Base-by-base conservation (phyloP, 2,329 filamentous ascomycete genomes). In the Xylariaceae sp. region DNA sequence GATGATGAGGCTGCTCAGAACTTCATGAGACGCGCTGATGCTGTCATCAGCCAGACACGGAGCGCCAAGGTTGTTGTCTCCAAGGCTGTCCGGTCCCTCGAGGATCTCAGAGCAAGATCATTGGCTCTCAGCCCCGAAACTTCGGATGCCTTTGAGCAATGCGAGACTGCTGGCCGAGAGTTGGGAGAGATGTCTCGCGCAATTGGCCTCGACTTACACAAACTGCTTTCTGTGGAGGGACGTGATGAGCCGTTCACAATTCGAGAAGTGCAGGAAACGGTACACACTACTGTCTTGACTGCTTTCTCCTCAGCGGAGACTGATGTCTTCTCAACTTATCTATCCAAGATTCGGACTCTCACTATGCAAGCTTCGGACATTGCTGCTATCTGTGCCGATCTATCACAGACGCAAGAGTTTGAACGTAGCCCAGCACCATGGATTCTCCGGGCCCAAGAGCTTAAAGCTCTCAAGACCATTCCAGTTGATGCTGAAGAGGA, bases 401-500 rank as follows among this genome's bases (percentile, higher is more conserved):
- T 92, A 17, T 84, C 85, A 45, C 85, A 88, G 68, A 88, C 88
- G 0, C 80, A 88, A 62, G 89, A 93, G 72, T 93, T 97, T 68
- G 90, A 96, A 64, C 82, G 85, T 63, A 82, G 80, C 18, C 80
- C 84, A 0, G 83, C 88, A 2, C 94, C 94, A 1, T 99, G 94
- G 94, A 81, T 89, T 56, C 80, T 91, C 37, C 88, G 92, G 56
- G 87, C 91, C 2, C 85, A 89, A 67, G 88, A 94, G 68, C 82
- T 97, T 56, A 90, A 88, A 73, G 85, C 85, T n/a, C 88, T 88
- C 65, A 93, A 94, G 77, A 86, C 85, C 18, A 84, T 90, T 42
- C 88, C 90, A 0, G 82, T 92, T 45, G 91, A 96, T 69, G 86
- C 88, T 0, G 91, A 96, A 70, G 89, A 93, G 69, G 90, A 96